These are phyloP conservation scores for Fusarium secorum DNA, from an alignment of 2,329 filamentous ascomycete genomes.

Conservation along the genomic window DNA sequence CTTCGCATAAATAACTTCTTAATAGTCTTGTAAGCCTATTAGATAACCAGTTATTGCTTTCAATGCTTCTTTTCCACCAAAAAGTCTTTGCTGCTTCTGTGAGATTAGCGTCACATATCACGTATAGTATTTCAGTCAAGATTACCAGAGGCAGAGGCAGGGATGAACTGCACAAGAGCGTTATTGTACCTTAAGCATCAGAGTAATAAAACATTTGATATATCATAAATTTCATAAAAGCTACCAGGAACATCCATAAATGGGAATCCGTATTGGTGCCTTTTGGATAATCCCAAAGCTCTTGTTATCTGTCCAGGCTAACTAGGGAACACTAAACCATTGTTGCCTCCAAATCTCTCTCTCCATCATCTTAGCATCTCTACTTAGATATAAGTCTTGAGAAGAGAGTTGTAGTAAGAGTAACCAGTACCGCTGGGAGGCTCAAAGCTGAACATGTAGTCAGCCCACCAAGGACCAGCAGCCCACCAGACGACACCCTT, in stretches of 20 bases:
- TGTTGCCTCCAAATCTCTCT: accelerated
- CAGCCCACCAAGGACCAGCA: constrained; percentile 66
- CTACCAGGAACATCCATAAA: background rate
- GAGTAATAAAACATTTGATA: accelerated
- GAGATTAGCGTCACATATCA: background rate
- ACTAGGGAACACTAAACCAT: accelerated
- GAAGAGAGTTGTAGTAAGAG: constrained; percentile 39
- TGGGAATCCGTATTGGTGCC: background rate
- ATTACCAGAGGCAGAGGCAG: background rate
- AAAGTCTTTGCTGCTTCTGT: background rate
- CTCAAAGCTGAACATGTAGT: constrained; percentile 59
- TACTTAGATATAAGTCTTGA: constrained; percentile 28
- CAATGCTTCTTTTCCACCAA: accelerated
- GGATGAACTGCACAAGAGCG: background rate
- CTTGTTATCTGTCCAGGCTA: background rate
- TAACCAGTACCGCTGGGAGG: constrained; percentile 56
- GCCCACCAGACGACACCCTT: constrained; percentile 65
- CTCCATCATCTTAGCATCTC: background rate
- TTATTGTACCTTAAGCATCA: background rate
- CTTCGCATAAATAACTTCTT: accelerated
- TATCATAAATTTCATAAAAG: background rate
- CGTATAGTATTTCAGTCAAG: too few species aligned
- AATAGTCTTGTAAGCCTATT: accelerated
- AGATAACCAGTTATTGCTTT: accelerated
- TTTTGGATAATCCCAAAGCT: background rate